phyloP scores from a whole-genome alignment of 1,139 yeast species.

The Pichia kudriavzevii region DNA sequence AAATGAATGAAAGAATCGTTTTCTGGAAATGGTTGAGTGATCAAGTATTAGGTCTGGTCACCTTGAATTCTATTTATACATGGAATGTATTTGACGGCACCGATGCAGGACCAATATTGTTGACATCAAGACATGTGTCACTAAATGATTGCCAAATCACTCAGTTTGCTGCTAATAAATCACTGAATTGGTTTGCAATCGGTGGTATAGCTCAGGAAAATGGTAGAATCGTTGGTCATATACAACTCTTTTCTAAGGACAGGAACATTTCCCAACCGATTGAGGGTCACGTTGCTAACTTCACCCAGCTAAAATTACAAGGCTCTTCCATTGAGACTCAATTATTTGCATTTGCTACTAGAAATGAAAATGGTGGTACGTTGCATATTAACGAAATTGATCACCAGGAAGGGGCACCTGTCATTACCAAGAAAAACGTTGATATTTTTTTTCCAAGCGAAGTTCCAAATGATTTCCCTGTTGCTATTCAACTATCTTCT shows the following conservation, averaged over 20 bases:
- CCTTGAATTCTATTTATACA: constrained; percentile 64
- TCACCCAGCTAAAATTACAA: constrained; percentile 66
- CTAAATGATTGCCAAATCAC: constrained; percentile 82
- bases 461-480: constrained; percentile 94
- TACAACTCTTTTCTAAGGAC: constrained; percentile 81
- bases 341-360: constrained; percentile 80
- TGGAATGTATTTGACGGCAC: constrained; percentile 85
- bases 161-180: constrained; percentile 77
- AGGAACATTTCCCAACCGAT: constrained; percentile 94
- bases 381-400: constrained; percentile 95
- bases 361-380: constrained; percentile 76
- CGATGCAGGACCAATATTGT: constrained; percentile 67
- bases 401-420: constrained; percentile 79
- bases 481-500: constrained; percentile 80
- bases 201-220: constrained; percentile 94
- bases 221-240: constrained; percentile 93
- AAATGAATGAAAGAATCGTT: constrained; percentile 80
- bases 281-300: constrained; percentile 95
- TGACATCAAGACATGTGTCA: constrained; percentile 79
- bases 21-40: constrained; percentile 93
- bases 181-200: constrained; percentile 87
- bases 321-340: constrained; percentile 76
- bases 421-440: constrained; percentile 79
- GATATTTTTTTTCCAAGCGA: constrained; percentile 97
- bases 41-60: constrained; percentile 72